These are phyloP conservation scores for Seminavis robusta DNA, from an alignment of 108 stramenopile genomes.

Conservation along the genomic window DNA sequence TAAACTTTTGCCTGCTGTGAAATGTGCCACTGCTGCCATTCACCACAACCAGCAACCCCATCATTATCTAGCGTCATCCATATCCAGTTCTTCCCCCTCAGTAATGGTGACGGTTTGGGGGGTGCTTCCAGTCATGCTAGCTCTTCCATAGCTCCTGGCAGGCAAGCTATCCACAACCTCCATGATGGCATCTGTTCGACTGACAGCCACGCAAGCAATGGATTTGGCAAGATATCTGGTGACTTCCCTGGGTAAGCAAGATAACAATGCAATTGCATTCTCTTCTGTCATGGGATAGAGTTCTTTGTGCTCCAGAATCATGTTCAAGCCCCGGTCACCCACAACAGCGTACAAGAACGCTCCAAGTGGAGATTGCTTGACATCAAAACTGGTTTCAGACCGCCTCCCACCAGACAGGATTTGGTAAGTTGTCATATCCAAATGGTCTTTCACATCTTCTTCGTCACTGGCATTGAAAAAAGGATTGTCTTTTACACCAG, in stretches of 20 bases:
- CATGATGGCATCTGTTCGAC: constrained; percentile 17
- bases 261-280: constrained; percentile 18
- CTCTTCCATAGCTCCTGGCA: no score
- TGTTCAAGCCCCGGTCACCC: constrained; percentile 26
- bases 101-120: no score
- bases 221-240: constrained; percentile 8
- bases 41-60: no score
- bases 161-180: constrained; percentile 15
- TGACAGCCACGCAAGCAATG: constrained; percentile 23
- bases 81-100: no score
- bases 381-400: constrained; percentile 39
- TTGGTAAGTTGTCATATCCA: no score
- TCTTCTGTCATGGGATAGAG: constrained; percentile 40
- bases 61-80: no score
- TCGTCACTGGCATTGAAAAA: no score
- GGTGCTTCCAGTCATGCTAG: no score
- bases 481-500: no score
- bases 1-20: no score
- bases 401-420: constrained; percentile 35
- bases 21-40: no score
- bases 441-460: no score
- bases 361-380: constrained; percentile 42
- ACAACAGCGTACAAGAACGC: constrained; percentile 38
- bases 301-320: constrained; percentile 8
- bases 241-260: constrained; percentile 25